These are phyloP conservation scores for Silybum marianum DNA, from an alignment of 129 eudicot genomes.

Conservation along the genomic window DNA sequence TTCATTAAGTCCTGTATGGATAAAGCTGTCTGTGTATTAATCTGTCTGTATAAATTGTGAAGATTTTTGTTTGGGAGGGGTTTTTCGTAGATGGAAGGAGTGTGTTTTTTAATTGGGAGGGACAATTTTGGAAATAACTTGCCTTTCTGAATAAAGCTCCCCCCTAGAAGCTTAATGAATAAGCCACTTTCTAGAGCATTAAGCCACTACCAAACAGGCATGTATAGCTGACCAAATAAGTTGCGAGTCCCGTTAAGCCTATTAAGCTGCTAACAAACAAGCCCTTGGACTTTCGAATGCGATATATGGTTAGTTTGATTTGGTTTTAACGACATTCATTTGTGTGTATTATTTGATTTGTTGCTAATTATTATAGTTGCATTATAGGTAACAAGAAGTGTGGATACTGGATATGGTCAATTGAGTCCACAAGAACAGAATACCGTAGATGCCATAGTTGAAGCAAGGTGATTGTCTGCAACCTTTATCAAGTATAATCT, in stretches of 20 bases:
- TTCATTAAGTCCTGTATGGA: too few relatives aligned
- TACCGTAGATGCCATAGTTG: slow-evolving; percentile 89
- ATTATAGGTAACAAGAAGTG: slow-evolving; percentile 85
- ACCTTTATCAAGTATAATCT: slow-evolving; percentile 4
- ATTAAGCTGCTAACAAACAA: not conserved
- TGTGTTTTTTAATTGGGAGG: not conserved
- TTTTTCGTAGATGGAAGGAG: not conserved
- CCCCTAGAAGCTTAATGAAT: not conserved
- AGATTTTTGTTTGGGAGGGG: too few relatives aligned
- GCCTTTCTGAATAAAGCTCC: not conserved
- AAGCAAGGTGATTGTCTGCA: slow-evolving; percentile 67
- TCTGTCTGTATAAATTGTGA: too few relatives aligned
- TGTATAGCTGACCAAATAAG: not conserved
- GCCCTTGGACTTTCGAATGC: not conserved
- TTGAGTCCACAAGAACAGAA: slow-evolving; percentile 89
- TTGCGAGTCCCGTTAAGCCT: not conserved
- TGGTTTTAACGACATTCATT: not conserved
- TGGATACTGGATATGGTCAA: slow-evolving; percentile 70
- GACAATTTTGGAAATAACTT: not conserved
- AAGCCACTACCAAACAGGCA: not conserved
- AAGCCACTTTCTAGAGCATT: not conserved
- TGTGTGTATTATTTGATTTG: not conserved
- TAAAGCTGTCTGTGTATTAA: too few relatives aligned
- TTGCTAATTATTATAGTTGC: slow-evolving; percentile 2
- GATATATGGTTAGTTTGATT: not conserved